A percentile compares a stretch with the other conserved stretches of the same genome.
These are phyloP conservation scores for Zanthoxylum bungeanum DNA, from an alignment of 345 rosid genomes.

Conservation along the genomic window DNA sequence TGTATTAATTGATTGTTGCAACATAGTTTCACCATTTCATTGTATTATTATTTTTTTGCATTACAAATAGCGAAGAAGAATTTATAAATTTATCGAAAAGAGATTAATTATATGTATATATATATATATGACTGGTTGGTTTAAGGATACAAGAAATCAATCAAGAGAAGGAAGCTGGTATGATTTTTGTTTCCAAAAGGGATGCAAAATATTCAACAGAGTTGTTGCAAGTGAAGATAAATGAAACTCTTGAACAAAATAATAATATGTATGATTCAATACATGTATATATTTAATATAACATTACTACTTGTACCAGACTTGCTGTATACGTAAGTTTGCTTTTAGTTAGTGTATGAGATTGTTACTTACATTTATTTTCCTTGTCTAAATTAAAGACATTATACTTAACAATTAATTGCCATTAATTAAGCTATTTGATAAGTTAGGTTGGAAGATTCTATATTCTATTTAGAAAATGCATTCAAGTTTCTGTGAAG, in stretches of 20 bases:
- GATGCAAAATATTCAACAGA: conserved; percentile 36
- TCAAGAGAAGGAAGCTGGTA: too few relatives aligned
- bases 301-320: not conserved
- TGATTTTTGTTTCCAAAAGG: conserved; percentile 34
- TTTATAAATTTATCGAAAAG: too few relatives aligned
- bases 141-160: too few relatives aligned
- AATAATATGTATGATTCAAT: not conserved
- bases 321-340: conserved; percentile 1
- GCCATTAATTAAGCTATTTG: not conserved
- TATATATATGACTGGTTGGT: too few relatives aligned
- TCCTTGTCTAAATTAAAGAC: not conserved
- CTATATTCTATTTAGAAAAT: not conserved
- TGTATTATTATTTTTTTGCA: too few relatives aligned
- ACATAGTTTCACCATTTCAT: too few relatives aligned
- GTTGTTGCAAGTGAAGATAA: conserved; percentile 29
- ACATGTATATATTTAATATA: too few relatives aligned
- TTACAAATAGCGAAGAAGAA: too few relatives aligned
- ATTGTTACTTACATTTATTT: conserved; percentile 8
- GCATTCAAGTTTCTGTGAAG: not conserved
- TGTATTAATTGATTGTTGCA: too few relatives aligned
- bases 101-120: too few relatives aligned
- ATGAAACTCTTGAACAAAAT: not conserved
- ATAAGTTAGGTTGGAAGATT: conserved; percentile 14
- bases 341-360: conserved; percentile 16
- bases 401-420: not conserved